Conservation (phyloP, 2,329 filamentous ascomycete species). For the Clonostachys rhizophaga region DNA sequence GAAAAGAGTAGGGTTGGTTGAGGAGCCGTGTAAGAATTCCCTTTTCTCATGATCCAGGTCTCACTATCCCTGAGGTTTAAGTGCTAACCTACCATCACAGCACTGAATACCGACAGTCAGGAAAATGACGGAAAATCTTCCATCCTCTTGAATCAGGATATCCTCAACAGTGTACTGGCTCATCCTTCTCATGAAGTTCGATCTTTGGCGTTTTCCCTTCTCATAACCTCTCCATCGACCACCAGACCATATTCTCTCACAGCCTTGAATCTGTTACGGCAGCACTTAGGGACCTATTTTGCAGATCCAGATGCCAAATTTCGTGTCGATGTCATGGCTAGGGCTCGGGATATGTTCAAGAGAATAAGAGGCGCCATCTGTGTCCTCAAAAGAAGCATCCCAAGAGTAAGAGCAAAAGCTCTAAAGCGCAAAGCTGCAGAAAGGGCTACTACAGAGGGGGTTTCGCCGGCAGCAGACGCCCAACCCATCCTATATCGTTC, state of each 20-base stretch:
- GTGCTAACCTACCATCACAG: slow-evolving; percentile 13
- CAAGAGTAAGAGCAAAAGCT: slow-evolving; percentile 23
- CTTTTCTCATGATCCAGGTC: not conserved
- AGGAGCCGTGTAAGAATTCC: slow-evolving; percentile 53
- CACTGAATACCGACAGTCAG: slow-evolving; percentile 13
- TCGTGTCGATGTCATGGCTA: slow-evolving; percentile 72
- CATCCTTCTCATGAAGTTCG: slow-evolving; percentile 62
- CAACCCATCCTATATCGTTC: not conserved
- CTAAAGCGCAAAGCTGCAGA: slow-evolving; percentile 16
- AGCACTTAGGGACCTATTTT: slow-evolving; percentile 67
- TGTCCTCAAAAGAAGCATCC: slow-evolving; percentile 42
- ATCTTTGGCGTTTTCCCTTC: slow-evolving; percentile 74
- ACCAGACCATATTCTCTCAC: slow-evolving; percentile 65
- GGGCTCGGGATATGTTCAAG: slow-evolving; percentile 72
- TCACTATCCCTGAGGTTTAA: not conserved
- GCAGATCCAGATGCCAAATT: slow-evolving; percentile 84
- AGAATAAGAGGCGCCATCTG: slow-evolving; percentile 66
- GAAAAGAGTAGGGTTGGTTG: slow-evolving; percentile 65
- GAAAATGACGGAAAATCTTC: slow-evolving; percentile 10
- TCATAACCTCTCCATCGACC: slow-evolving; percentile 70
- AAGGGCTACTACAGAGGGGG: not conserved
- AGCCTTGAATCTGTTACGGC: slow-evolving; percentile 58
- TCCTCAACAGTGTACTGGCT: slow-evolving; percentile 47
- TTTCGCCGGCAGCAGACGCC: not conserved
- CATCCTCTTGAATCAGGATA: slow-evolving; percentile 30